These are phyloP conservation scores for Diophrys sp. DNA, from an alignment of 73 alveolate species.

Conservation along the genomic window DNA sequence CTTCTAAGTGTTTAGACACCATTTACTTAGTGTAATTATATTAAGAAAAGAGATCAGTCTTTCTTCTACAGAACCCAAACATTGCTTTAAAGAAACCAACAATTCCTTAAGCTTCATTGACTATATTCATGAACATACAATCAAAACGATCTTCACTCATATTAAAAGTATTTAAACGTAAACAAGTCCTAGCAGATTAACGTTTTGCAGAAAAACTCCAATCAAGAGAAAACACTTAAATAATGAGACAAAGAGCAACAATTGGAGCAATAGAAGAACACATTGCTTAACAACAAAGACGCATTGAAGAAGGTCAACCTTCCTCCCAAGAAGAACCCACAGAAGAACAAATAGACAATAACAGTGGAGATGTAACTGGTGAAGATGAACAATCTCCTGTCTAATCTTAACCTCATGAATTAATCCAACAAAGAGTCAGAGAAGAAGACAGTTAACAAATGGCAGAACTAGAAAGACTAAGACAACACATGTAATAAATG, in stretches of 20 bases:
- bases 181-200: too few relatives aligned
- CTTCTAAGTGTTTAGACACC: too few relatives aligned
- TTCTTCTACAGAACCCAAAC: too few relatives aligned
- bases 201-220: too few relatives aligned
- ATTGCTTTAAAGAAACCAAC: too few relatives aligned
- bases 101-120: too few relatives aligned
- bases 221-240: too few relatives aligned
- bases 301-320: not conserved
- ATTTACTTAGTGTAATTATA: too few relatives aligned
- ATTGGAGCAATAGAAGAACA: not conserved
- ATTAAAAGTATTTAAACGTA: too few relatives aligned
- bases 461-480: not conserved
- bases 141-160: too few relatives aligned
- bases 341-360: not conserved
- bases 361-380: not conserved
- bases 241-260: not conserved
- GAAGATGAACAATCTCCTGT: not conserved
- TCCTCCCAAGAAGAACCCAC: not conserved
- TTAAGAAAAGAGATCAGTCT: too few relatives aligned
- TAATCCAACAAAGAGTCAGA: not conserved
- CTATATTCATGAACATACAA: too few relatives aligned
- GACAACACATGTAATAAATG: not conserved
- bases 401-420: not conserved
- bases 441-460: not conserved
- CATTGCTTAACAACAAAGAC: not conserved